phyloP scores from a whole-genome alignment of 768 basidiomycete species.

The Collybia nuda region DNA sequence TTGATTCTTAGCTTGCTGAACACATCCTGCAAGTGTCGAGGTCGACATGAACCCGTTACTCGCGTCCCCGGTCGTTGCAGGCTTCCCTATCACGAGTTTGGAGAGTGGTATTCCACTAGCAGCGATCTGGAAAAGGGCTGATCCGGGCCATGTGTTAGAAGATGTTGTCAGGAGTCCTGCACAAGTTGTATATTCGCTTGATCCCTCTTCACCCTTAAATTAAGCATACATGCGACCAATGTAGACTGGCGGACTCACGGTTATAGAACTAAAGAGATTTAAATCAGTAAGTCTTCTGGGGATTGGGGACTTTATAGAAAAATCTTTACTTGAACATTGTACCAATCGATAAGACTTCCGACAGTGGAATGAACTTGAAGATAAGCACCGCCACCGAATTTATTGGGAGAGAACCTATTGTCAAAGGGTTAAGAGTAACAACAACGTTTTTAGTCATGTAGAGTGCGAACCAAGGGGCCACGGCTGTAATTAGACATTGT shows the following conservation, averaged over 20 bases:
- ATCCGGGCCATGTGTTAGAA: constrained; percentile 50
- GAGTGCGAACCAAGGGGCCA: constrained; percentile 40
- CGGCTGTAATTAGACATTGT: constrained; percentile 25
- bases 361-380: constrained; percentile 48
- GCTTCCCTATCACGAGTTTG: constrained; percentile 71
- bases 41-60: constrained; percentile 53
- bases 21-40: constrained; percentile 48
- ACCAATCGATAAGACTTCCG: constrained; percentile 64
- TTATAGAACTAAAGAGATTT: constrained; percentile 30
- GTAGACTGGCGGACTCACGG: constrained; percentile 15
- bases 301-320: neutral
- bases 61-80: constrained; percentile 40
- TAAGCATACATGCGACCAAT: neutral
- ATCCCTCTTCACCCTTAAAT: constrained; percentile 37
- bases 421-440: neutral
- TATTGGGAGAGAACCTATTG: constrained; percentile 38
- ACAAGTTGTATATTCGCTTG: constrained; percentile 54
- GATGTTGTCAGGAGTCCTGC: constrained; percentile 49
- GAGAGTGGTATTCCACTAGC: constrained; percentile 45
- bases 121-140: constrained; percentile 50
- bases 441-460: neutral
- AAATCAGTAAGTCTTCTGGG: neutral
- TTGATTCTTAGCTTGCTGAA: constrained; percentile 44
- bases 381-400: constrained; percentile 49
- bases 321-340: constrained; percentile 44